A percentile compares a stretch with the other conserved stretches of the same genome.
These are phyloP conservation scores for Nephromyces sp. DNA, from an alignment of 169 alveolate genomes.

Conservation along the genomic window DNA sequence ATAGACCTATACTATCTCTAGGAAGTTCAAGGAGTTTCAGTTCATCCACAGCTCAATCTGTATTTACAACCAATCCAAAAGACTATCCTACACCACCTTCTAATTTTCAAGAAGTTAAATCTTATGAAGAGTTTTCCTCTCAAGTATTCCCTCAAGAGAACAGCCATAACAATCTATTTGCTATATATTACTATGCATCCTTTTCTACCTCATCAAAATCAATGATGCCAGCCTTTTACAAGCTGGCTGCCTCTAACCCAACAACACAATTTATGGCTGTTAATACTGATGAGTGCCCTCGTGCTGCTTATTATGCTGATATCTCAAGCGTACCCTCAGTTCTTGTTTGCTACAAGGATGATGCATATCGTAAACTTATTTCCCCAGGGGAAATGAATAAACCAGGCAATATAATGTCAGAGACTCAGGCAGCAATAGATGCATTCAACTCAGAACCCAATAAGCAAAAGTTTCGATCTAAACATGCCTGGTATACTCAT, in stretches of 20 bases:
- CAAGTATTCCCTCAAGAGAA: background rate
- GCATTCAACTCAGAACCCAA: conserved; percentile 1
- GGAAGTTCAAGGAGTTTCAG: too few species aligned
- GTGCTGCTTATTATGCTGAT: conserved; percentile 2
- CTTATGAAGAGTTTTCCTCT: background rate
- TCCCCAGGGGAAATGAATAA: conserved; percentile 7
- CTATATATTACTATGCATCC: background rate
- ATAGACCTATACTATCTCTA: too few species aligned
- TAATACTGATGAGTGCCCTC: background rate
- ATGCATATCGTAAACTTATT: conserved; percentile 26
- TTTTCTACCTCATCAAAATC: background rate
- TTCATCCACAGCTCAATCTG: too few species aligned
- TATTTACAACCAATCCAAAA: too few species aligned
- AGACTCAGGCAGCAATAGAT: background rate
- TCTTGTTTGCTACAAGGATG: conserved; percentile 20
- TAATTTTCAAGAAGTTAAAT: background rate
- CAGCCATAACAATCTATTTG: background rate
- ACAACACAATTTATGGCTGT: background rate
- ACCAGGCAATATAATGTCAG: conserved; percentile 1
- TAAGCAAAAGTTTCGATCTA: background rate
- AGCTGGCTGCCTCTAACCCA: background rate
- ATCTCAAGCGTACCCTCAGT: conserved; percentile 21
- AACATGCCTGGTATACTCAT: conserved; percentile 20
- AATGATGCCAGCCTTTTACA: background rate
- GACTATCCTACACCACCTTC: background rate